Conservation (phyloP, 1,139 yeast species). For the Candida sp. region DNA sequence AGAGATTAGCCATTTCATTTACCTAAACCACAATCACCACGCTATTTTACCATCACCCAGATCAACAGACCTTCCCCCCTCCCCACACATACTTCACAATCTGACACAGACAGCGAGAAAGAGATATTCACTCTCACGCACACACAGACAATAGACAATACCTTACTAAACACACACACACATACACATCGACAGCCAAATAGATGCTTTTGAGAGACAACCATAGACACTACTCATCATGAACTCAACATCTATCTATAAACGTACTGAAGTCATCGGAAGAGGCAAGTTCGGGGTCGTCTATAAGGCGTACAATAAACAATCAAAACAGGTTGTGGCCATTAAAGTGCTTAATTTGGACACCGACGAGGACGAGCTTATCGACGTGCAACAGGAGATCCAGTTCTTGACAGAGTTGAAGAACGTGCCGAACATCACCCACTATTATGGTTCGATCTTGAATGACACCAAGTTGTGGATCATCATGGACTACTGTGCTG, state of each 20-base stretch:
- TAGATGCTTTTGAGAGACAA: neutral
- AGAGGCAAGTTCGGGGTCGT: conserved; percentile 98
- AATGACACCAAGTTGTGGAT: conserved; percentile 95
- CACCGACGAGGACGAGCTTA: conserved; percentile 92
- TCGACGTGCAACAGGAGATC: conserved; percentile 93
- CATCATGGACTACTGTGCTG: conserved; percentile 97
- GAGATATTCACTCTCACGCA: neutral
- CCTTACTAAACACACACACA: neutral
- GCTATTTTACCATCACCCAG: too few species aligned
- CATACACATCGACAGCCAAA: neutral
- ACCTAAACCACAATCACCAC: too few species aligned
- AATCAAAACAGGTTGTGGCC: conserved; percentile 81
- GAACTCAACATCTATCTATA: conserved; percentile 42
- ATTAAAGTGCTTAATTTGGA: conserved; percentile 93
- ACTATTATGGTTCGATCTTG: conserved; percentile 87
- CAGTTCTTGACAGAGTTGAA: conserved; percentile 84
- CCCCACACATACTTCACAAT: neutral
- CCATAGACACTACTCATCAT: conserved; percentile 3
- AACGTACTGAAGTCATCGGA: conserved; percentile 91
- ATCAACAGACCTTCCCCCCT: neutral
- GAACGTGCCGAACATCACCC: conserved; percentile 88
- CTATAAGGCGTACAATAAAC: conserved; percentile 75
- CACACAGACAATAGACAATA: neutral
- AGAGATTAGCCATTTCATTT: too few species aligned
- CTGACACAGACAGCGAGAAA: too few species aligned